phyloP scores from a whole-genome alignment of 495 filamentous ascomycete genomes.

The Neurospora sp. region DNA sequence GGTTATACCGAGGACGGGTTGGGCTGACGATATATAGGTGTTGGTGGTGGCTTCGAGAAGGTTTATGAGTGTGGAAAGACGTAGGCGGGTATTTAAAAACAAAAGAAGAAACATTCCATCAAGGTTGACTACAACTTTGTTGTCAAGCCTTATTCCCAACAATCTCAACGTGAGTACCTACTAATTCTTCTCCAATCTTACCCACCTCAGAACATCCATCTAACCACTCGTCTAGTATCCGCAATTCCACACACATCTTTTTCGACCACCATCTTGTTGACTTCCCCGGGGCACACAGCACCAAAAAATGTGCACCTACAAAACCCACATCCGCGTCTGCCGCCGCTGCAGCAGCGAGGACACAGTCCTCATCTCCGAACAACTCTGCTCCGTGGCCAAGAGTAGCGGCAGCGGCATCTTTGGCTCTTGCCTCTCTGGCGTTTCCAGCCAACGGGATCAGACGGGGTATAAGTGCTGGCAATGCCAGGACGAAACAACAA shows the following conservation, averaged over 20 bases:
- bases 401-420: slow-evolving; percentile 27
- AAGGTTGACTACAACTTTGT: not conserved
- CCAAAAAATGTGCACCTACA: slow-evolving; percentile 31
- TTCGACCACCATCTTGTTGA: not conserved
- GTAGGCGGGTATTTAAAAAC: not conserved
- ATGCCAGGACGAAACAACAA: slow-evolving; percentile 23
- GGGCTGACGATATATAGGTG: not conserved
- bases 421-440: slow-evolving; percentile 27
- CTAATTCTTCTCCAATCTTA: not conserved
- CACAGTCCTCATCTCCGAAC: slow-evolving; percentile 35
- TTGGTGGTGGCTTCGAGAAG: not conserved
- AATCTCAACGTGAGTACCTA: not conserved
- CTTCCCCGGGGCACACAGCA: not conserved
- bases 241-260: not conserved
- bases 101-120: not conserved
- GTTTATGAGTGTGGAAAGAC: not conserved
- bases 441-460: slow-evolving; percentile 18
- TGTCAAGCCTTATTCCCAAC: not conserved
- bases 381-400: slow-evolving; percentile 22
- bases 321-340: slow-evolving; percentile 31
- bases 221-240: not conserved
- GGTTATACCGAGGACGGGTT: not conserved
- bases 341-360: slow-evolving; percentile 26
- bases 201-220: not conserved
- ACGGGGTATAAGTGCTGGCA: slow-evolving; percentile 30